Conservation (phyloP, 148 eudicot genomes). For the Rhododendron vialii region DNA sequence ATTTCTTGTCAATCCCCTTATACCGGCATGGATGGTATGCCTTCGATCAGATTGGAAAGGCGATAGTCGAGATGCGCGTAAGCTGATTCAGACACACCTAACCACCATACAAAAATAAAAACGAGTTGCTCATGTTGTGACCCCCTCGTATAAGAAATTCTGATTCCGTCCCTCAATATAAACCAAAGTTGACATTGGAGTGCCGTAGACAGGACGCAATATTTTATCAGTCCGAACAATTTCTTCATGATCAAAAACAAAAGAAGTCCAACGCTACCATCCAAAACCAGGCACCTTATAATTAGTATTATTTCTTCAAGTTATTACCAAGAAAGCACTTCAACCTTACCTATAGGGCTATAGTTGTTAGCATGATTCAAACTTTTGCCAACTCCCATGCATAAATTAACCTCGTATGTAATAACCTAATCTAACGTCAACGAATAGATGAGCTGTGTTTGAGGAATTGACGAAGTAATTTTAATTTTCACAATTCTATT, state of each 20-base stretch:
- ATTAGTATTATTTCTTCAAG: not conserved
- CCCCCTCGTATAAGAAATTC: too few species aligned
- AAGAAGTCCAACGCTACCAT: not conserved
- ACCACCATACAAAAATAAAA: too few species aligned
- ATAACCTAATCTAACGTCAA: not conserved
- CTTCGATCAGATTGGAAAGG: too few species aligned
- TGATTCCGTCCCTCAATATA: accelerated
- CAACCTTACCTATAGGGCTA: not conserved
- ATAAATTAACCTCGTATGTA: not conserved
- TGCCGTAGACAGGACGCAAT: not conserved
- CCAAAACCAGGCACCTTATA: not conserved
- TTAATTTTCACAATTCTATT: not conserved
- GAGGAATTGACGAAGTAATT: not conserved
- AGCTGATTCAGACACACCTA: too few species aligned
- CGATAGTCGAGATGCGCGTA: too few species aligned
- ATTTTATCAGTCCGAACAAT: too few species aligned
- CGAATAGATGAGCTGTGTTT: not conserved
- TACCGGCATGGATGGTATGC: too few species aligned
- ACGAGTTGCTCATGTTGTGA: too few species aligned
- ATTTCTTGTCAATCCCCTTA: too few species aligned
- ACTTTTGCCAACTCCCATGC: not conserved
- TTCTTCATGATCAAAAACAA: not conserved
- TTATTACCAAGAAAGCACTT: not conserved
- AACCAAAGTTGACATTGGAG: not conserved
- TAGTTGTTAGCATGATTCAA: not conserved